phyloP scores from a whole-genome alignment of 331 rosid species.

The Prunus yedoensis region DNA sequence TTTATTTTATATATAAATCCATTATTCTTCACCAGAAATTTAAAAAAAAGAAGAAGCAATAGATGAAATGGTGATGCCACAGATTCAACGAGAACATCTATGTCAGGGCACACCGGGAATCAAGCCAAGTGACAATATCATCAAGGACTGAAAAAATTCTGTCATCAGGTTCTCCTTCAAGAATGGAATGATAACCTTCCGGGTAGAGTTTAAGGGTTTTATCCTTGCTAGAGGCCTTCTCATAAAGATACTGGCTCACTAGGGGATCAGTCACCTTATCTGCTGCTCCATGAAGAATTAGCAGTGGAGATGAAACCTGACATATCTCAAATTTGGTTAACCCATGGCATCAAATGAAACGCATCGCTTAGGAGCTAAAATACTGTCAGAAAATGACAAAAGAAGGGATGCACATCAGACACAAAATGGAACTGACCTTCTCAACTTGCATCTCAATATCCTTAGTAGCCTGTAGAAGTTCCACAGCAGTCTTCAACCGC shows the following conservation, averaged over 20 bases:
- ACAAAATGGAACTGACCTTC: conserved; percentile 43
- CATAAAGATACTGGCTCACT: conserved; percentile 79
- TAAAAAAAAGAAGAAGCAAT: neutral
- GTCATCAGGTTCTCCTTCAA: conserved; percentile 88
- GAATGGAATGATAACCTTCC: conserved; percentile 70
- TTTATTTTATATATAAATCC: neutral
- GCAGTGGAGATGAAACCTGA: conserved; percentile 75
- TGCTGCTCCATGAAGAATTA: conserved; percentile 86
- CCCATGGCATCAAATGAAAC: neutral
- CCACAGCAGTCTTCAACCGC: conserved; percentile 73
- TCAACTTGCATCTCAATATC: conserved; percentile 64
- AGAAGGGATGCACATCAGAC: neutral
- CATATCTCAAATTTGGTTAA: conserved; percentile 12
- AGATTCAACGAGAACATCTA: neutral
- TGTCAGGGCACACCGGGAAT: conserved; percentile 37
- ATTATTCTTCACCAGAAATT: neutral
- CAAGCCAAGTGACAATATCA: conserved; percentile 77
- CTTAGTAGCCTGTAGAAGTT: conserved; percentile 56
- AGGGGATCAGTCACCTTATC: conserved; percentile 80
- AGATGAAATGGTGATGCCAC: neutral
- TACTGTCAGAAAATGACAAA: neutral
- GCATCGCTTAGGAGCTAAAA: neutral
- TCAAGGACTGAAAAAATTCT: conserved; percentile 55
- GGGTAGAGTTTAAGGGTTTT: conserved; percentile 67
- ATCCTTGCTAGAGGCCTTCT: conserved; percentile 68